phyloP scores from a whole-genome alignment of 108 stramenopile species.

The Poteriospumella lacustris region DNA sequence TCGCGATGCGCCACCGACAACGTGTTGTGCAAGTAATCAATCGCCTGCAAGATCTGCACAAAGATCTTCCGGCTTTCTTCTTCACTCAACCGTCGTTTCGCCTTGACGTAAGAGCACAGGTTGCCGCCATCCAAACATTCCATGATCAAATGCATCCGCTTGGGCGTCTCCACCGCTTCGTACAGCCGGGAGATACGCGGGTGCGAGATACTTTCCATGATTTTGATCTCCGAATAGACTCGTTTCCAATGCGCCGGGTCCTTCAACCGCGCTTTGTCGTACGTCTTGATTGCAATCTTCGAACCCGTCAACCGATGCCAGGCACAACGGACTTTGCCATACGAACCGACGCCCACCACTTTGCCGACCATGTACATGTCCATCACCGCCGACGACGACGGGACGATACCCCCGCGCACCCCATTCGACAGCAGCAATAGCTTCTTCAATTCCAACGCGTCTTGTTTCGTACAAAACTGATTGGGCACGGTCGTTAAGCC shows the following conservation, averaged over 20 bases:
- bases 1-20: conserved; percentile 57
- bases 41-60: conserved; percentile 42
- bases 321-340: conserved; percentile 39
- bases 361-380: conserved; percentile 32
- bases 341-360: conserved; percentile 20
- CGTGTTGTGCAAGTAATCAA: conserved; percentile 56
- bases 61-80: conserved; percentile 47
- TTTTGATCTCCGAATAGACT: conserved; percentile 51
- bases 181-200: conserved; percentile 34
- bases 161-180: conserved; percentile 45
- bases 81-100: conserved; percentile 46
- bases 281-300: conserved; percentile 59
- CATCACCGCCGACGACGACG: conserved; percentile 17
- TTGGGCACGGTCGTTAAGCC: conserved; percentile 14
- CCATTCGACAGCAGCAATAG: neutral
- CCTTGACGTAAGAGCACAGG: conserved; percentile 60
- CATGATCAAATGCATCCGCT: conserved; percentile 57
- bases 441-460: conserved; percentile 12
- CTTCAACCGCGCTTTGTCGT: conserved; percentile 62
- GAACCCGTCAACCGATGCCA: conserved; percentile 60
- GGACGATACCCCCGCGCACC: conserved; percentile 13
- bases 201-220: conserved; percentile 59
- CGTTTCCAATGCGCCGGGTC: conserved; percentile 58
- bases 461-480: conserved; percentile 24
- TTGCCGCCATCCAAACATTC: conserved; percentile 55